Conservation (phyloP, 495 filamentous ascomycete species). For the Monascus purpureus region DNA sequence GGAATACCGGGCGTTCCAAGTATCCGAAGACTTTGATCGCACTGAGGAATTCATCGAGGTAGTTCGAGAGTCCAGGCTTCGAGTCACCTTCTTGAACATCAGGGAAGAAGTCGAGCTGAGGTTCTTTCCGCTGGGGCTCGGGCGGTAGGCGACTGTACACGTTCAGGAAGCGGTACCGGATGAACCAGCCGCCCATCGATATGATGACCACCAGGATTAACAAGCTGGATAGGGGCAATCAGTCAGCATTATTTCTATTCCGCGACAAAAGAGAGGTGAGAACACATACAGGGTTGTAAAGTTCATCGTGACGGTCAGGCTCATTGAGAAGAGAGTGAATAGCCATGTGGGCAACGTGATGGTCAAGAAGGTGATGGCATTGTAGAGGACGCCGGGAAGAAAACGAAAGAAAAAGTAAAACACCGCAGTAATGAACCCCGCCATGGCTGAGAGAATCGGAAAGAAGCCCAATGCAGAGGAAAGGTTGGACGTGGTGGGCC, state of each 20-base stretch:
- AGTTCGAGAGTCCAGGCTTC: slow-evolving; percentile 84
- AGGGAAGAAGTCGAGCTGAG: slow-evolving; percentile 86
- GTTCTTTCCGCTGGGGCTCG: slow-evolving; percentile 91
- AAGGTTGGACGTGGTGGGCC: slow-evolving; percentile 14
- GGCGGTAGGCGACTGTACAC: slow-evolving; percentile 90
- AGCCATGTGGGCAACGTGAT: slow-evolving; percentile 82
- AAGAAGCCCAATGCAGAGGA: slow-evolving; percentile 15
- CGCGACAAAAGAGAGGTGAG: not conserved
- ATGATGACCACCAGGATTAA: slow-evolving; percentile 62
- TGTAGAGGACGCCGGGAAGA: slow-evolving; percentile 68
- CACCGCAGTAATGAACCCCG: slow-evolving; percentile 29
- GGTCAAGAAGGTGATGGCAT: slow-evolving; percentile 68
- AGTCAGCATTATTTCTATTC: slow-evolving; percentile 3
- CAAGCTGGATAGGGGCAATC: slow-evolving; percentile 37
- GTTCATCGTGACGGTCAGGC: slow-evolving; percentile 94
- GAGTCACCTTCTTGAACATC: slow-evolving; percentile 80
- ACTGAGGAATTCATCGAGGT: slow-evolving; percentile 93
- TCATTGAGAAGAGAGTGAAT: slow-evolving; percentile 90
- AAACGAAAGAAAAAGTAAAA: slow-evolving; percentile 29
- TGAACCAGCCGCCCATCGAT: slow-evolving; percentile 78
- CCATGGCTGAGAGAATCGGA: slow-evolving; percentile 19
- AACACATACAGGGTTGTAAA: slow-evolving; percentile 72
- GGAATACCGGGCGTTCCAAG: slow-evolving; percentile 89
- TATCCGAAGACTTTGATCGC: slow-evolving; percentile 99
- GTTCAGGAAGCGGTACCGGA: slow-evolving; percentile 86